Conservation (phyloP, 2,329 filamentous ascomycete genomes). For the Chaetomium strumarium region DNA sequence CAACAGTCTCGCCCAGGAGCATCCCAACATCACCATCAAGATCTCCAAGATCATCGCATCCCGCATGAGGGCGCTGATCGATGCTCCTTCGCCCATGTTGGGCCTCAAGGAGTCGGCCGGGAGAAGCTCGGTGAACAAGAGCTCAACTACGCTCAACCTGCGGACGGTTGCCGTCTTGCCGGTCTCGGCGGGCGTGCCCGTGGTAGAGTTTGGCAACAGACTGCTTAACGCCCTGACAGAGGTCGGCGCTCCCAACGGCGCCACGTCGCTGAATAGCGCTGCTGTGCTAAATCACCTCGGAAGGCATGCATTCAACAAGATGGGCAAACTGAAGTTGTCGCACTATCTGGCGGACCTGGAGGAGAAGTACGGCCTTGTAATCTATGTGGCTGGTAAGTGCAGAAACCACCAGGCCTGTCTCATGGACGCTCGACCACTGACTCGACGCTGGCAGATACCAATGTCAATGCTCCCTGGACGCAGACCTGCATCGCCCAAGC, state of each 20-base stretch:
- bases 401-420: neutral
- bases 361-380: constrained; percentile 90
- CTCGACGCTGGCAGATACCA: constrained; percentile 61
- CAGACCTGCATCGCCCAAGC: constrained; percentile 96
- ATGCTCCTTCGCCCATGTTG: constrained; percentile 63
- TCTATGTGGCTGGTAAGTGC: constrained; percentile 76
- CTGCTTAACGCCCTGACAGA: constrained; percentile 83
- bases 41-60: constrained; percentile 98
- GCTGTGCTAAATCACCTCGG: constrained; percentile 93
- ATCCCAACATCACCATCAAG: constrained; percentile 97
- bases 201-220: constrained; percentile 88
- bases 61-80: constrained; percentile 82
- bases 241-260: constrained; percentile 82
- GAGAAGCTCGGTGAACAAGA: constrained; percentile 55
- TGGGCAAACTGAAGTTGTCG: constrained; percentile 92
- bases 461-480: constrained; percentile 95
- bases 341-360: constrained; percentile 96
- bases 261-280: constrained; percentile 87
- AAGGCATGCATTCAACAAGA: constrained; percentile 91
- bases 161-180: constrained; percentile 89
- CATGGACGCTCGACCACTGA: neutral
- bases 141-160: constrained; percentile 84
- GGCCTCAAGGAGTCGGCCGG: constrained; percentile 56
- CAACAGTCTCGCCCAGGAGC: constrained; percentile 94
- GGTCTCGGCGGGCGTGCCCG: constrained; percentile 84